Base-by-base conservation (phyloP, 495 filamentous ascomycete species). In the Podospora didyma region DNA sequence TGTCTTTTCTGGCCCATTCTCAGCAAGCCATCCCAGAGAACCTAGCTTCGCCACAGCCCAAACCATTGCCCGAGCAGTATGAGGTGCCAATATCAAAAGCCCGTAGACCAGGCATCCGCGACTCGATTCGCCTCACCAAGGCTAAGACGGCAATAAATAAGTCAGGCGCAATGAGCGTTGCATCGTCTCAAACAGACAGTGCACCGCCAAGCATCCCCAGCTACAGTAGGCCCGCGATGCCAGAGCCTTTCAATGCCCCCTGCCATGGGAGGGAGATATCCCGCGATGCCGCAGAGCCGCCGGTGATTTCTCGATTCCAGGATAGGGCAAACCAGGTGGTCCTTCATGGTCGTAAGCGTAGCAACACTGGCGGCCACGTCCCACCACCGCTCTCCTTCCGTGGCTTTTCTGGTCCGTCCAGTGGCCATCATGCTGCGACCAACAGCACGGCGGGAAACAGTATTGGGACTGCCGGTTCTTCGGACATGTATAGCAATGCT, bases 1-100 rank as follows among this genome's bases (percentile, higher is more conserved):
- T 98, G 14, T 96, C 92, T 1, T 98, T 97, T 79, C 76, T 98
- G 39, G 90, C 90, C 26, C 90, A 96, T 67, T 92, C 92, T 3
- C 78, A 84, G 22, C 87, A 86, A 65, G 81, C 85, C 49, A 85
- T 86, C 34, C 83, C 88, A 0, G 83, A 89, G 23, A 84, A 89
- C 42, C 71, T 92, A 24, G 64, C 78, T 12, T 78, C 83, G 16
- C 82, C 83, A 10, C 67, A 78, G 14, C 82, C 85, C 0, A 73
- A 76, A 46, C 72, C 79, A 17, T 60, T 73, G 0, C 73, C 76
- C 0, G 76, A 81, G 17, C 60, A 64, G 24, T 81, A 78, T 48
- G 79, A 81, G 49, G 35, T 75, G 20, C 74, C 78, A 3, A 73
- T 71, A 22, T 59, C 69, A 12, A 75, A 75, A 53, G 57, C 66